Percentiles rank a stretch among this genome's conserved stretches.
These are phyloP conservation scores for Amphirosellinia nigrospora DNA, from an alignment of 495 filamentous ascomycete species.

Conservation along the genomic window DNA sequence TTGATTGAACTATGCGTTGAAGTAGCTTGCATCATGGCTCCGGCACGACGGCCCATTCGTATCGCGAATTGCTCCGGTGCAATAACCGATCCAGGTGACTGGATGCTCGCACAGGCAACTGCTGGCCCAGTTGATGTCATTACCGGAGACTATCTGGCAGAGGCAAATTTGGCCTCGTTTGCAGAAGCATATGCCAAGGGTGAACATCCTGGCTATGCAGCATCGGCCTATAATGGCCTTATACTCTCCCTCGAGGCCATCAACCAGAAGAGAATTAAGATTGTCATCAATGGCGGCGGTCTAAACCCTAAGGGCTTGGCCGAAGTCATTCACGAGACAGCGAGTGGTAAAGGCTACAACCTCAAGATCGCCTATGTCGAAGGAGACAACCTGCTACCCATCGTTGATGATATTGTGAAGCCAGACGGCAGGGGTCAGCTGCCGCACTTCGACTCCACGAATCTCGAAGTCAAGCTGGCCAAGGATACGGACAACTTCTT, in stretches of 20 bases:
- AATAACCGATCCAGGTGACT: constrained; percentile 42
- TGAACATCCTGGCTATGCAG: constrained; percentile 35
- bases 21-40: constrained; percentile 14
- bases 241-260: constrained; percentile 52
- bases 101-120: constrained; percentile 16
- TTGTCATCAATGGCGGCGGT: constrained; percentile 55
- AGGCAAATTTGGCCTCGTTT: constrained; percentile 35
- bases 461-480: constrained; percentile 16
- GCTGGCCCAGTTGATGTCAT: constrained; percentile 54
- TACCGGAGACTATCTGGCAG: constrained; percentile 62
- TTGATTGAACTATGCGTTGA: background rate
- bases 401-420: constrained; percentile 24
- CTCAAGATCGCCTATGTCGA: constrained; percentile 55
- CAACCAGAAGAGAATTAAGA: constrained; percentile 49
- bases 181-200: constrained; percentile 41
- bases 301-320: constrained; percentile 52
- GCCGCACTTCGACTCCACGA: constrained; percentile 22
- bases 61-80: constrained; percentile 58
- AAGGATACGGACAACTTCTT: constrained; percentile 39
- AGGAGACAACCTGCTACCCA: constrained; percentile 44
- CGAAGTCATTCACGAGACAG: constrained; percentile 44
- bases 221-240: constrained; percentile 41
- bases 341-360: constrained; percentile 41
- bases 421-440: constrained; percentile 13
- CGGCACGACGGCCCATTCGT: constrained; percentile 42